Base-by-base conservation (phyloP, 345 rosid species). In the Streptanthus diversifolius region DNA sequence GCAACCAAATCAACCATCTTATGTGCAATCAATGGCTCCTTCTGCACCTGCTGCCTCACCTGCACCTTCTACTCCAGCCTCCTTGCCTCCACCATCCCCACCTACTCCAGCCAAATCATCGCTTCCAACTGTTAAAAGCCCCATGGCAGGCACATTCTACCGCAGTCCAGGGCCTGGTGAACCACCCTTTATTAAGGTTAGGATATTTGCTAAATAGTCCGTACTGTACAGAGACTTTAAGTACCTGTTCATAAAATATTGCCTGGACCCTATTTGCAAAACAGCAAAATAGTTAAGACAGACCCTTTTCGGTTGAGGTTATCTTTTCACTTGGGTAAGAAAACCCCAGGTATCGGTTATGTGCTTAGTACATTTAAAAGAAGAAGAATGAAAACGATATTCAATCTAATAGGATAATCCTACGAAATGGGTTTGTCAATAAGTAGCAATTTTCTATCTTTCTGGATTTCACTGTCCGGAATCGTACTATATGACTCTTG, bases 111-210 rank as follows among this genome's bases (percentile, higher is more conserved):
- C 84, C 14, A 87, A 86, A 66, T 84, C 95, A 55, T 88, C 84
- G 2, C 87, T 64, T 81, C 96, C 90, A 14, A 78, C 95, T 73
- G 82, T 92, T 51, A 86, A 85, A 79, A 88, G 92, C 66, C 96
- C 98, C 14, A 92, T 92, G 98, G 89, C 95, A 2, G 98, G 98
- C 58, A 92, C 95, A 59, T 86, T 92, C 79, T 92, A 92, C 79
- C 80, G 92, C 66, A 80, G 90, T 82, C 71, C 96, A 1, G 93
- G 15, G 32, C 98, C 98, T 10, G 84, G 92, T 36, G 96, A 86
- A 82, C 90, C 88, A 24, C 84, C 87, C 37, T 89, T 92, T 78
- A 83, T 92, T 36, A 92, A 90, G 93, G 98, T 90, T 59, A 66
- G 68, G 32, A 77, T 67, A 18, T 70, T 47, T 60, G 3, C 52